These are phyloP conservation scores for Zea mays DNA, from an alignment of 176 grass and related monocot species.

Conservation along the genomic window DNA sequence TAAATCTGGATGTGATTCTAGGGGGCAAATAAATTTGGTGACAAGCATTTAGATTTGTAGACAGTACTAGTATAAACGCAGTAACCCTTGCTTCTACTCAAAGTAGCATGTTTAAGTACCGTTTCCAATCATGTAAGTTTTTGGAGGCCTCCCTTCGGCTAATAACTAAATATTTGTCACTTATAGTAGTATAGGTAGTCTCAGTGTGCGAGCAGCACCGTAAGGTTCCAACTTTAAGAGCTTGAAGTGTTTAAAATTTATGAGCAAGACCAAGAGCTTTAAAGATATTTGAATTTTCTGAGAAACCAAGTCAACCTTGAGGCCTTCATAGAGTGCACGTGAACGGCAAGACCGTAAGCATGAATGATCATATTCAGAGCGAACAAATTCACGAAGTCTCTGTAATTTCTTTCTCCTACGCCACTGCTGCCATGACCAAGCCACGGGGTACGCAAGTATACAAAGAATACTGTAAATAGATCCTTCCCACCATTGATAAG, in stretches of 20 bases:
- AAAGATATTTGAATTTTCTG: conserved; percentile 26
- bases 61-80: conserved; percentile 8
- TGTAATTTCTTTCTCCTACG: conserved; percentile 94
- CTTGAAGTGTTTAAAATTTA: background rate
- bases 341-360: conserved; percentile 96
- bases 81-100: conserved; percentile 1
- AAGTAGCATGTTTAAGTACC: background rate
- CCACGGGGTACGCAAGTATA: conserved; percentile 84
- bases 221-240: conserved; percentile 31
- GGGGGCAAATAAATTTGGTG: conserved; percentile 19
- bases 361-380: conserved; percentile 97
- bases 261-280: background rate
- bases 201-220: background rate
- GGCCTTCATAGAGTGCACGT: conserved; percentile 97
- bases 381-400: conserved; percentile 96
- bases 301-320: conserved; percentile 69
- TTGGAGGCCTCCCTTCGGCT: background rate
- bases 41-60: conserved; percentile 13
- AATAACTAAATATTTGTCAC: background rate
- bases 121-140: background rate
- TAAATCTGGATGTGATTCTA: conserved; percentile 9
- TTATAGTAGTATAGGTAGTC: background rate
- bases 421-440: conserved; percentile 99
- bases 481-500: conserved; percentile 99
- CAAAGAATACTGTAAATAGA: conserved; percentile 83